Percentiles rank a stretch among this genome's conserved stretches.
phyloP scores from a whole-genome alignment of 2,329 filamentous ascomycete genomes.

The Camptophora hylomeconis region DNA sequence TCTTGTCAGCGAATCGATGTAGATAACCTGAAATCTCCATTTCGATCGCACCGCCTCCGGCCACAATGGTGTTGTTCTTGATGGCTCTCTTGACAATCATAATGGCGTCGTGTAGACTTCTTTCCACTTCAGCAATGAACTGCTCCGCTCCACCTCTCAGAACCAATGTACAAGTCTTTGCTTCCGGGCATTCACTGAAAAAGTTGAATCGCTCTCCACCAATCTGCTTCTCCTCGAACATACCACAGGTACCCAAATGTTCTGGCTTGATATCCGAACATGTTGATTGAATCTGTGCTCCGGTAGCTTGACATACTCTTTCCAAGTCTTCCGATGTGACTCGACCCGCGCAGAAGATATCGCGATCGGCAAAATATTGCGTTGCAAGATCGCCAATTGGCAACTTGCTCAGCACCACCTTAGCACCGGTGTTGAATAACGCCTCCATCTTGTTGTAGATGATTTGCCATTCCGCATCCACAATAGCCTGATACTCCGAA shows the following conservation, averaged over 20 bases:
- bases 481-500: conserved; percentile 97
- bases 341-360: conserved; percentile 95
- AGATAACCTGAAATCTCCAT: conserved; percentile 96
- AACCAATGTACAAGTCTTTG: conserved; percentile 93
- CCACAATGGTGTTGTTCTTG: conserved; percentile 87
- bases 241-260: conserved; percentile 81
- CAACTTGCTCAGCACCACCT: conserved; percentile 93
- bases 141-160: conserved; percentile 94
- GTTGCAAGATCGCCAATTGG: conserved; percentile 96
- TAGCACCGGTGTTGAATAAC: conserved; percentile 82
- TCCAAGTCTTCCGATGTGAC: conserved; percentile 88
- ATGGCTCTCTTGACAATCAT: conserved; percentile 99
- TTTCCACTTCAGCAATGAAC: conserved; percentile 97
- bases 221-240: conserved; percentile 92
- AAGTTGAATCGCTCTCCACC: conserved; percentile 97
- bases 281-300: conserved; percentile 83
- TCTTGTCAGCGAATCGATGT: conserved; percentile 82
- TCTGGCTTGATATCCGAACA: conserved; percentile 86
- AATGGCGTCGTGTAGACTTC: conserved; percentile 94
- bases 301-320: conserved; percentile 87
- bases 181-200: conserved; percentile 88
- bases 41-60: conserved; percentile 84
- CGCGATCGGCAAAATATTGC: conserved; percentile 87
- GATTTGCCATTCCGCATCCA: conserved; percentile 98
- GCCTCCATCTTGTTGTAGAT: conserved; percentile 99